Conservation (phyloP, 768 basidiomycete genomes). For the Pleurotus sapidus region DNA sequence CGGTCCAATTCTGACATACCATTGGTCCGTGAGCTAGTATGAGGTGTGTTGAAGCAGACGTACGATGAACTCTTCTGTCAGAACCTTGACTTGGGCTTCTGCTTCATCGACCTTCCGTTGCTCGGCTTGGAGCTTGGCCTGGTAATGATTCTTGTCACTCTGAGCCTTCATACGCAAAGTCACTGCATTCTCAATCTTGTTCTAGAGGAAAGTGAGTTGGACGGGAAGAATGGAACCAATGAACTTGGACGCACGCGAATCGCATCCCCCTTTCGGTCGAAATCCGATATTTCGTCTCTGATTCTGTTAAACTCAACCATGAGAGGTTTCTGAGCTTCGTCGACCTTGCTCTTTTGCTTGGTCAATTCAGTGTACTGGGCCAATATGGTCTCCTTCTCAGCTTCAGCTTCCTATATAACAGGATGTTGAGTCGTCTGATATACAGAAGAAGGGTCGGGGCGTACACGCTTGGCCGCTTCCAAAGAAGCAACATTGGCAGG, state of each 20-base stretch:
- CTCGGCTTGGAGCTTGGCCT: slow-evolving; percentile 51
- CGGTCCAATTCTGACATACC: slow-evolving; percentile 54
- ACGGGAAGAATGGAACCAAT: neutral
- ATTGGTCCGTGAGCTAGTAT: neutral
- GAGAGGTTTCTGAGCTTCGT: slow-evolving; percentile 41
- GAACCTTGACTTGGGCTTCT: slow-evolving; percentile 42
- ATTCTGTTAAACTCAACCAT: slow-evolving; percentile 42
- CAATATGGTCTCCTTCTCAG: slow-evolving; percentile 44
- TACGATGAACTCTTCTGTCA: slow-evolving; percentile 66
- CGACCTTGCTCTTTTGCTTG: slow-evolving; percentile 42
- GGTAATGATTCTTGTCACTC: slow-evolving; percentile 42
- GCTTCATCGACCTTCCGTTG: slow-evolving; percentile 38
- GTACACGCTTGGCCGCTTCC: slow-evolving; percentile 51
- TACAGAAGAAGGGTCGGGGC: slow-evolving; percentile 11
- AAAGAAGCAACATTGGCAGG: slow-evolving; percentile 61
- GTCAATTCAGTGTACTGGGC: slow-evolving; percentile 48
- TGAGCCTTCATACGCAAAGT: slow-evolving; percentile 49
- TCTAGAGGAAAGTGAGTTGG: slow-evolving; percentile 30
- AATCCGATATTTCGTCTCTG: slow-evolving; percentile 48
- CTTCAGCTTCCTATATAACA: slow-evolving; percentile 46
- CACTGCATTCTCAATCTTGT: slow-evolving; percentile 46
- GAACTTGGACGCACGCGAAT: slow-evolving; percentile 38
- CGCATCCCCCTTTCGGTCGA: slow-evolving; percentile 37
- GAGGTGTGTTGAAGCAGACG: slow-evolving; percentile 11
- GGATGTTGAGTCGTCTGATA: too few species aligned